Evolutionary conservation across 2,329 filamentous ascomycete species (phyloP).

Genomic region (Cladosporium cucumerinum): DNA sequence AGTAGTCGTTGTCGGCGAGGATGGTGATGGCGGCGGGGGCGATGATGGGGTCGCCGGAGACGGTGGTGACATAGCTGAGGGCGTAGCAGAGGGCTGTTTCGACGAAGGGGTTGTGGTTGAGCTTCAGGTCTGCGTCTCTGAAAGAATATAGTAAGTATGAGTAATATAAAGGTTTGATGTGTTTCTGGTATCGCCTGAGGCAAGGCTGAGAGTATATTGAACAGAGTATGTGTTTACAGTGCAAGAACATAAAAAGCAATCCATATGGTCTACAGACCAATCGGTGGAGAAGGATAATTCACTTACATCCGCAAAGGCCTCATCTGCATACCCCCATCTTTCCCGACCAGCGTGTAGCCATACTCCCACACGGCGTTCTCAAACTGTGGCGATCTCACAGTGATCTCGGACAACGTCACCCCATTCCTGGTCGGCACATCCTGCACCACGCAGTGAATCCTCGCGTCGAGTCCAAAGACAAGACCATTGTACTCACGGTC

Average conservation of each 20-base stretch:
- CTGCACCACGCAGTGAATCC: slow-evolving; percentile 60
- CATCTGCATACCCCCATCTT: slow-evolving; percentile 74
- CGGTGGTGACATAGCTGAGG: slow-evolving; percentile 70
- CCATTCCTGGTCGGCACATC: slow-evolving; percentile 57
- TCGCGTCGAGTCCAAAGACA: slow-evolving; percentile 62
- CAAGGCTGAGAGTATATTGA: not conserved
- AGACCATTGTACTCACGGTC: slow-evolving; percentile 79
- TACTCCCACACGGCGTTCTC: slow-evolving; percentile 83
- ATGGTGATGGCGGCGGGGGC: slow-evolving; percentile 74
- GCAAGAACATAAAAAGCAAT: not conserved
- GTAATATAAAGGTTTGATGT: not conserved
- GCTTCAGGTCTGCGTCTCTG: slow-evolving; percentile 39
- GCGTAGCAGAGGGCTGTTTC: slow-evolving; percentile 87
- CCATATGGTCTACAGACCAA: not conserved
- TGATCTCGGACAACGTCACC: slow-evolving; percentile 65
- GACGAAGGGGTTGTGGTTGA: slow-evolving; percentile 76
- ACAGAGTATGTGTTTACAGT: not conserved
- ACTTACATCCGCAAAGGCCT: slow-evolving; percentile 76
- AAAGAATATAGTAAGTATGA: not conserved
- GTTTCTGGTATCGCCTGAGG: not conserved
- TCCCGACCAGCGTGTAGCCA: slow-evolving; percentile 66
- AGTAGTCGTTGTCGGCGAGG: slow-evolving; percentile 94
- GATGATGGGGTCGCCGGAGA: slow-evolving; percentile 50
- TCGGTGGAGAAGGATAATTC: not conserved
- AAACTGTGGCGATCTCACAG: slow-evolving; percentile 91